Conservation (phyloP, 2,329 filamentous ascomycete species). For the Nemania sp. region DNA sequence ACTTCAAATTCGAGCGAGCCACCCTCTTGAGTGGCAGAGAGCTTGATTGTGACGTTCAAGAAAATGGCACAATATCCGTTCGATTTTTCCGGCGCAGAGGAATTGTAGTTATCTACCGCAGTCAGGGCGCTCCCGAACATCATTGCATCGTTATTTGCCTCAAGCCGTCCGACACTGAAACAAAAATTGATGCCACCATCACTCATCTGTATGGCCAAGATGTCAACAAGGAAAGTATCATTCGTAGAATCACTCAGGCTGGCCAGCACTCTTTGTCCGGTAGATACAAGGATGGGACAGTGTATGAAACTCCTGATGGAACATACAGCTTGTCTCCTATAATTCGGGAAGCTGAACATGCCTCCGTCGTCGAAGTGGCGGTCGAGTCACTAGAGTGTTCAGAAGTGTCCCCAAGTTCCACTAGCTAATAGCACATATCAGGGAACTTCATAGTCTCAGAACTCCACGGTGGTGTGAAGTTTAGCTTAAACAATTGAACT, state of each 20-base stretch:
- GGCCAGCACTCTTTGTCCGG: neutral
- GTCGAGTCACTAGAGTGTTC: neutral
- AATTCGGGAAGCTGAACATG: slow-evolving; percentile 23
- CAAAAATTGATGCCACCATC: neutral
- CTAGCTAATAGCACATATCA: too few species aligned
- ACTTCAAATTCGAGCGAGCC: slow-evolving; percentile 4
- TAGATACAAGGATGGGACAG: neutral
- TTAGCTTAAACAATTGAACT: too few species aligned
- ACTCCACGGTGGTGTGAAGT: too few species aligned
- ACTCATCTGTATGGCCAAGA: neutral
- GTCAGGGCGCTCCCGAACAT: neutral
- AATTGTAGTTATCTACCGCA: slow-evolving; percentile 12
- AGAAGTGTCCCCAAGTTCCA: neutral
- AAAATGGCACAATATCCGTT: slow-evolving; percentile 20
- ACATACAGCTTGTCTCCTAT: slow-evolving; percentile 2
- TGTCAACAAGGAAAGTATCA: neutral
- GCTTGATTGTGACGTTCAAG: slow-evolving; percentile 8
- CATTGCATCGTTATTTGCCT: slow-evolving; percentile 3
- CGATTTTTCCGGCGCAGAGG: slow-evolving; percentile 6
- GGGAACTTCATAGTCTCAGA: too few species aligned
- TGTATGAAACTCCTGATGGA: neutral
- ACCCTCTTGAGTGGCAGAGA: slow-evolving; percentile 1
- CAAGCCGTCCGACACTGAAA: neutral
- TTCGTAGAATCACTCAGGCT: neutral
- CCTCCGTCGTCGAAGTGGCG: slow-evolving; percentile 10